Conservation (phyloP, 2,329 filamentous ascomycete species). For the Fusarium burgessii region DNA sequence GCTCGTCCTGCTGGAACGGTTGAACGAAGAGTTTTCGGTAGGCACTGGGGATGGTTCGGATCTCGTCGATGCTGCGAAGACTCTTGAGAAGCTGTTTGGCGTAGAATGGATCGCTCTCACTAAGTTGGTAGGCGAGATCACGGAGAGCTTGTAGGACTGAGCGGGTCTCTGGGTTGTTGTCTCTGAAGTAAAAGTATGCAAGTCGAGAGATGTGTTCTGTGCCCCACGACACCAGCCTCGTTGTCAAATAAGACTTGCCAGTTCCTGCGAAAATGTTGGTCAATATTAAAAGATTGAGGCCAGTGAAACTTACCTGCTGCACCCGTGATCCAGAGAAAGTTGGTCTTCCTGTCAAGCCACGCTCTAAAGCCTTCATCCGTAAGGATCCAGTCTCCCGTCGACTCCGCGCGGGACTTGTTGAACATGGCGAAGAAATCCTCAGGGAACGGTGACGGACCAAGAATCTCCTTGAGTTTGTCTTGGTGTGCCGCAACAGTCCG, state of each 20-base stretch:
- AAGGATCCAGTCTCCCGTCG: conserved; percentile 61
- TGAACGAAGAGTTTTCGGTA: conserved; percentile 57
- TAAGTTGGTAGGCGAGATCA: conserved; percentile 61
- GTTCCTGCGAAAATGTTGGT: conserved; percentile 46
- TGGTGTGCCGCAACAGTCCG: conserved; percentile 49
- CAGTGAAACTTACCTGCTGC: conserved; percentile 52
- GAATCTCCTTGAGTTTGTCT: conserved; percentile 55
- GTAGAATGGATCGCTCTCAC: conserved; percentile 59
- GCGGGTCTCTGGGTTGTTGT: conserved; percentile 59
- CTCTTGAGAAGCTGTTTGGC: conserved; percentile 55
- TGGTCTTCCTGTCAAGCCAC: conserved; percentile 55
- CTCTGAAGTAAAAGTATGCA: conserved; percentile 63
- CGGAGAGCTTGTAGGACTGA: conserved; percentile 59
- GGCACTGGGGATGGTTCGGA: conserved; percentile 58
- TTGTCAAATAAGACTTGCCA: conserved; percentile 60
- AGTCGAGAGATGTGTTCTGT: conserved; percentile 50
- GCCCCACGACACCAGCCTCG: conserved; percentile 58
- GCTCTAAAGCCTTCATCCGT: conserved; percentile 53
- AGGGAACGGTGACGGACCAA: conserved; percentile 58
- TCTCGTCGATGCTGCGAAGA: conserved; percentile 54
- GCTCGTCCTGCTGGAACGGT: conserved; percentile 52
- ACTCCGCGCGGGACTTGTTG: conserved; percentile 54
- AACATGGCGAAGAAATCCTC: conserved; percentile 58
- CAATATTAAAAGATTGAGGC: neutral
- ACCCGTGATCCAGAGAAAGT: conserved; percentile 59